Conservation (phyloP, 129 eudicot species). For the Calendula officinalis region DNA sequence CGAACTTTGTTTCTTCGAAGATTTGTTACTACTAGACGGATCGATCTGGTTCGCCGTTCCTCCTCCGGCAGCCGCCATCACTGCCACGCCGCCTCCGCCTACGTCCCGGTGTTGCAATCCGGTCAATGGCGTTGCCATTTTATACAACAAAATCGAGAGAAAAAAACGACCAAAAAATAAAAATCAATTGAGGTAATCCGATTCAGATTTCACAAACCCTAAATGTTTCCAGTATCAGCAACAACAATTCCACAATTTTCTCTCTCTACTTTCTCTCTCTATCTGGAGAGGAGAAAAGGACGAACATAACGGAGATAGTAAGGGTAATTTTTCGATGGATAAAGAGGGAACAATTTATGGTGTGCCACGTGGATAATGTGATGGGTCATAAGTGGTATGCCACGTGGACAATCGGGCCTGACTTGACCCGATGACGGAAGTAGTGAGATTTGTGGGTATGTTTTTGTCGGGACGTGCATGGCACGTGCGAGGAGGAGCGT, state of each 20-base stretch:
- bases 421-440: constrained; percentile 44
- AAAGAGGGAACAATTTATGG: constrained; percentile 44
- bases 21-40: constrained; percentile 31
- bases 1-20: constrained; percentile 49
- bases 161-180: neutral
- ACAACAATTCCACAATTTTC: constrained; percentile 19
- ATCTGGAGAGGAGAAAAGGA: constrained; percentile 11
- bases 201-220: constrained; percentile 63
- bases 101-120: constrained; percentile 64
- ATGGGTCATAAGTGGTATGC: constrained; percentile 20
- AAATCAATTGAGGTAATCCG: constrained; percentile 29
- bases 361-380: constrained; percentile 59
- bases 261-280: constrained; percentile 32
- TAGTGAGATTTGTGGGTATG: constrained; percentile 12
- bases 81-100: constrained; percentile 65
- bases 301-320: constrained; percentile 16
- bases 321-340: constrained; percentile 38
- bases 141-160: constrained; percentile 1
- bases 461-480: constrained; percentile 38
- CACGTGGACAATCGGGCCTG: constrained; percentile 31
- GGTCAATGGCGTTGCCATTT: constrained; percentile 93
- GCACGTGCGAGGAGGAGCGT: constrained; percentile 44
- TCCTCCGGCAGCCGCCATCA: constrained; percentile 46
- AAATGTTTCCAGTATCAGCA: constrained; percentile 33
- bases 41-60: constrained; percentile 52